These are phyloP conservation scores for Magnolia officinalis DNA, from an alignment of 164 flowering plant genomes.

Conservation along the genomic window DNA sequence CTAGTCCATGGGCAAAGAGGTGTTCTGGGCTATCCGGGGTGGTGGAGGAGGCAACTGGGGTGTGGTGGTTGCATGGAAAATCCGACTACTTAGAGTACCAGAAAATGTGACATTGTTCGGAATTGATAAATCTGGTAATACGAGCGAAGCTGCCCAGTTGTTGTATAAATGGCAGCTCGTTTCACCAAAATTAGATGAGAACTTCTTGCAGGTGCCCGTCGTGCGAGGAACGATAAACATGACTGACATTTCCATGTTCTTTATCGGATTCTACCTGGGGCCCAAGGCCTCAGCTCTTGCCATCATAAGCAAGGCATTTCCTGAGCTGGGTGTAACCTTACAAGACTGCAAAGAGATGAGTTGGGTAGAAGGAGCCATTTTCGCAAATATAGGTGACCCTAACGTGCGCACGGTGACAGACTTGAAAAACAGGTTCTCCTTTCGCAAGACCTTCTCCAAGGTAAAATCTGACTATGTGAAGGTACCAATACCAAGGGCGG, in stretches of 20 bases:
- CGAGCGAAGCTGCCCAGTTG: background rate
- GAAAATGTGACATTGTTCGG: slow-evolving; percentile 19
- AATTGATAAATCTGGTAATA: background rate
- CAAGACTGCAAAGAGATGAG: slow-evolving; percentile 12
- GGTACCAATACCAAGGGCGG: slow-evolving; percentile 10
- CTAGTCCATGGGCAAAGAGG: slow-evolving; percentile 21
- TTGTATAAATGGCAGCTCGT: slow-evolving; percentile 10
- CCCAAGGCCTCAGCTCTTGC: background rate
- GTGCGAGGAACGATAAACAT: too few relatives aligned
- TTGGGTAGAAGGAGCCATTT: slow-evolving; percentile 10
- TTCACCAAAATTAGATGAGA: slow-evolving; percentile 3
- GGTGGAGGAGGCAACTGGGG: slow-evolving; percentile 23
- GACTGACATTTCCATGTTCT: background rate
- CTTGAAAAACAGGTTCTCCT: background rate
- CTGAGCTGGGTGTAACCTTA: slow-evolving; percentile 2
- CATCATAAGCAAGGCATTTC: slow-evolving; percentile 1
- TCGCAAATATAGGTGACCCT: background rate
- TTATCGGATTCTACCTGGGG: slow-evolving; percentile 4
- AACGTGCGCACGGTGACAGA: background rate
- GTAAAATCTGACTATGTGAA: slow-evolving; percentile 1
- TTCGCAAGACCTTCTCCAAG: slow-evolving; percentile 3
- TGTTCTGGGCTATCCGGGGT: slow-evolving; percentile 29
- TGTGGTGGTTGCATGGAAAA: slow-evolving; percentile 12
- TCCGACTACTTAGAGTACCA: slow-evolving; percentile 14
- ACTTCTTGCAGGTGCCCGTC: slow-evolving; percentile 8